A percentile compares a stretch with the other conserved stretches of the same genome.
These are phyloP conservation scores for Fallopia convolvulus DNA, from an alignment of 148 eudicot genomes.

Conservation along the genomic window DNA sequence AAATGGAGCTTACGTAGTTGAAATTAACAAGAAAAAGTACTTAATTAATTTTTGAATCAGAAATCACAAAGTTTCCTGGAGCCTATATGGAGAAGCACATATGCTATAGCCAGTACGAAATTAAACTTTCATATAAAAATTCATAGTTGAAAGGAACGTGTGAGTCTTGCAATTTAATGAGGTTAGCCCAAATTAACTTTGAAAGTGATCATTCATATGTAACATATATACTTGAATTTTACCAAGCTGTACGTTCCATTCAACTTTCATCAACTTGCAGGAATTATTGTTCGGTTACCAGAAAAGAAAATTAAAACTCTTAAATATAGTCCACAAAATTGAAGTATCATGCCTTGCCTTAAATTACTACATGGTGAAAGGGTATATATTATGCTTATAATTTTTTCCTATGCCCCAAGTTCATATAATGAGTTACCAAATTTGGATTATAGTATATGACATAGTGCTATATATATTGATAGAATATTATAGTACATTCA, in stretches of 20 bases:
- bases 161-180: slow-evolving; percentile 6
- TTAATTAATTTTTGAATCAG: not conserved
- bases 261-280: not conserved
- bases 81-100: not conserved
- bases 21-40: not conserved
- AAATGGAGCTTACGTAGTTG: not conserved
- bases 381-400: too few species aligned
- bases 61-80: not conserved
- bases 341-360: not conserved
- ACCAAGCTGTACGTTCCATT: not conserved
- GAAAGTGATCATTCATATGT: slow-evolving; percentile 8
- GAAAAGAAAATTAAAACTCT: not conserved
- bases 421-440: too few species aligned
- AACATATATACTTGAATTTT: not conserved
- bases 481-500: too few species aligned
- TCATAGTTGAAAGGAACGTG: slow-evolving; percentile 2
- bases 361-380: not conserved
- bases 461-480: too few species aligned
- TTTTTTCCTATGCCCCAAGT: too few species aligned
- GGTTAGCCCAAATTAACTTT: not conserved
- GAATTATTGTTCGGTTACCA: not conserved
- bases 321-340: not conserved
- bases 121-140: not conserved
- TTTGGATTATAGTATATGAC: too few species aligned
- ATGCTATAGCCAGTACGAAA: not conserved